Base-by-base conservation (phyloP, 192 early-diverging fungal species). In the Oehlia diaphana region DNA sequence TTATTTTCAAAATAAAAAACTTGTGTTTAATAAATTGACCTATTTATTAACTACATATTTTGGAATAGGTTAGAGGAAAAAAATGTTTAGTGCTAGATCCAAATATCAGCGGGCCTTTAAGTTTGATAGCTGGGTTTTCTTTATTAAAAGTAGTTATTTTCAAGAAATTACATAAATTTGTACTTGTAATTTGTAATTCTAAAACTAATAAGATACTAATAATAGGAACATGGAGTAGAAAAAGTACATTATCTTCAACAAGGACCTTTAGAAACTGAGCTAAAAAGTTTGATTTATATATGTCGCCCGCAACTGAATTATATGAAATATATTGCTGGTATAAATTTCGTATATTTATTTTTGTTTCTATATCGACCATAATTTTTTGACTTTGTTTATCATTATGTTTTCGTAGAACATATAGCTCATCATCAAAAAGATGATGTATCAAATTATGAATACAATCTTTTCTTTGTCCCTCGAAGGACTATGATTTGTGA, bases 151-250 rank as follows among this genome's bases (percentile, higher is more conserved):
- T 90, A 84, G 72, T 74, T 61, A 28, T 16, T 35, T 72, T n/a
- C 6, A 14, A 47, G 5, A 21, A 50, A 70, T 26, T 47, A 13
- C 16, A 26, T n/a, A 69, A 33, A 53, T 72, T 67, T 65, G 42
- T 74, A 21, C 9, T 13, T 33, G 49, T 21, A 72, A 7, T 63
- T 47, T 61, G 33, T 19, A 47, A 47, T 16, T 31, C 2, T 31
- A 31, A 26, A 31, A 31, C 31, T 31, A 31, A 31, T 44, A 0
- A 62, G 42, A 33, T 28, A 9, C 33, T 14, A 62, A 63, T 68
- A 42, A 75, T 80, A 94, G 91, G 97, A 98, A 78, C 97, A 98
- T 87, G 97, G 97, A 26, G 95, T 97, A 14, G 95, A 97, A 74
- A 97, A 95, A 86, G 93, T 98, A 71, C 96, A 93, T 82, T 91